phyloP scores from a whole-genome alignment of 2,329 filamentous ascomycete genomes.

The Colletotrichum sp. region DNA sequence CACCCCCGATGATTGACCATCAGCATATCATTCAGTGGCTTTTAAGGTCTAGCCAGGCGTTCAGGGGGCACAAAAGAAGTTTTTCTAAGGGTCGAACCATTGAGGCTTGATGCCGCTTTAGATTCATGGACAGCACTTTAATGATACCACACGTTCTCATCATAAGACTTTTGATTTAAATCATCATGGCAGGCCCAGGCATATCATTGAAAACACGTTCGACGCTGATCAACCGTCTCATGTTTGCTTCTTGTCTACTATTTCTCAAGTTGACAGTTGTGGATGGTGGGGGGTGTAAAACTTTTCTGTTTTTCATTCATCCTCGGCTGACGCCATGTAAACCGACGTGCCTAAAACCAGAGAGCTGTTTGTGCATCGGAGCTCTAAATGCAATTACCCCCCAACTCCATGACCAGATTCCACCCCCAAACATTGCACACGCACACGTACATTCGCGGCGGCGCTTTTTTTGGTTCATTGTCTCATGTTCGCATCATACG shows the following conservation, averaged over 20 bases:
- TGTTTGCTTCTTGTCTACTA: conserved; percentile 5
- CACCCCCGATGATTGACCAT: background rate
- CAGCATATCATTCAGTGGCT: background rate
- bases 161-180: background rate
- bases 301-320: conserved; percentile 5
- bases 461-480: conserved; percentile 17
- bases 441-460: background rate
- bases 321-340: conserved; percentile 7
- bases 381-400: conserved; percentile 49
- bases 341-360: conserved; percentile 4
- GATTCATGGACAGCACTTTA: background rate
- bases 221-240: background rate
- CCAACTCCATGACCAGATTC: conserved; percentile 50
- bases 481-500: background rate
- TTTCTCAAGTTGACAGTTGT: conserved; percentile 3
- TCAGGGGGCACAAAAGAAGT: conserved; percentile 10
- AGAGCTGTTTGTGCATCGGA: conserved; percentile 38
- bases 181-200: background rate
- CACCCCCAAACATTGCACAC: conserved; percentile 24
- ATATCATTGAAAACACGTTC: background rate
- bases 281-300: background rate
- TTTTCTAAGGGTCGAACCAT: background rate
- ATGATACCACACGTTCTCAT: conserved; percentile 9
- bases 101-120: background rate
- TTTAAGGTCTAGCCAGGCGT: background rate